These are phyloP conservation scores for Cubamyces lactineus DNA, from an alignment of 768 basidiomycete species.

Conservation along the genomic window DNA sequence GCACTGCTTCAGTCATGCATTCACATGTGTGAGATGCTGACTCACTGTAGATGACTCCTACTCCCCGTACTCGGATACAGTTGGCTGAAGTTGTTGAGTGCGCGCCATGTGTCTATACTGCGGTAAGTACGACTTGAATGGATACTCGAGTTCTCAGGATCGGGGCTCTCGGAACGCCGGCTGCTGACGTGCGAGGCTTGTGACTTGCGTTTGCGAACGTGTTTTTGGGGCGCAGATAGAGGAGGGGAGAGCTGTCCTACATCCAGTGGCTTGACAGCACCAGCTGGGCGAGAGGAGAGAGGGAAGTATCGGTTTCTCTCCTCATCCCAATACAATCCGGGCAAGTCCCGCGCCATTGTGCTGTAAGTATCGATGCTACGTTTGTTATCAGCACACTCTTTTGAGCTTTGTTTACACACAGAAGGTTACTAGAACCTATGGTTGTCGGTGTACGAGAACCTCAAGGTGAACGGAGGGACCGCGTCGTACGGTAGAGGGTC, in stretches of 20 bases:
- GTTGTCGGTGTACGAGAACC: no score
- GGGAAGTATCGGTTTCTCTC: conserved; percentile 37
- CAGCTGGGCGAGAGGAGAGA: conserved; percentile 25
- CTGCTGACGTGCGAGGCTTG: neutral
- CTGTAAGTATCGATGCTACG: neutral
- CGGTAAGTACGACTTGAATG: neutral
- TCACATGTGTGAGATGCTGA: neutral
- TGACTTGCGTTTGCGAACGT: neutral
- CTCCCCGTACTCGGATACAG: neutral
- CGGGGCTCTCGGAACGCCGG: neutral
- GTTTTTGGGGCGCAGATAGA: neutral
- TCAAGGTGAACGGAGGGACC: no score
- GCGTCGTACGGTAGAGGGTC: no score
- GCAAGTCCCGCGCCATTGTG: conserved; percentile 35
- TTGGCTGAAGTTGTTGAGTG: neutral
- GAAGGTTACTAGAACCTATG: no score
- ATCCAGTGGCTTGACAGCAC: neutral
- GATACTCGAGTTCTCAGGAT: neutral
- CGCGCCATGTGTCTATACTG: neutral
- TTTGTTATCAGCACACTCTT: no score
- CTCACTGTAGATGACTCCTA: neutral
- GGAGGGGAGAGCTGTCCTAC: no score
- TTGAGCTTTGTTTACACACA: no score
- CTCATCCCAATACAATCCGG: conserved; percentile 40
- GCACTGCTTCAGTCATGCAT: neutral